phyloP scores from a whole-genome alignment of 306 rosid genomes.

The Fragaria nilgerrensis region DNA sequence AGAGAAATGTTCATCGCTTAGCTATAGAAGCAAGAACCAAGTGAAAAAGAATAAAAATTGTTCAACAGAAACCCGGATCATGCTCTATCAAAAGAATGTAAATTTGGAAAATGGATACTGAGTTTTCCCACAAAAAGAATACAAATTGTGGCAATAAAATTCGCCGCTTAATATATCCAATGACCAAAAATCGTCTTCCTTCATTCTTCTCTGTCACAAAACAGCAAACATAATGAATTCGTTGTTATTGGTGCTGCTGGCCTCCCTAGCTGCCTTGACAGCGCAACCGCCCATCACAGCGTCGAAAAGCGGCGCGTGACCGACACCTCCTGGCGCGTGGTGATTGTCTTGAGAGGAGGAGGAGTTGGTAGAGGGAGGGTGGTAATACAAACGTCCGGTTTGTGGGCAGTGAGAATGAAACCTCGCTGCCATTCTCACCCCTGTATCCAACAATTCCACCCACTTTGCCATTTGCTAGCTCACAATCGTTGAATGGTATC shows the following conservation, averaged over 20 bases:
- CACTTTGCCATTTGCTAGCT: conserved; percentile 35
- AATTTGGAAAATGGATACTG: background rate
- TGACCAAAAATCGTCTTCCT: background rate
- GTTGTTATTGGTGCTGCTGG: background rate
- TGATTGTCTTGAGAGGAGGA: conserved; percentile 17
- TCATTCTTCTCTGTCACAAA: background rate
- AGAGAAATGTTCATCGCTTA: too few species aligned
- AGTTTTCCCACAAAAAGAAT: too few species aligned
- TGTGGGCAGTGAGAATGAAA: conserved; percentile 59
- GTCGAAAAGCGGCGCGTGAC: background rate
- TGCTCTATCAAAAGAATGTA: too few species aligned
- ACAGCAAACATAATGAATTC: conserved; percentile 30
- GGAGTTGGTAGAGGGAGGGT: conserved; percentile 42
- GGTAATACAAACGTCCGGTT: conserved; percentile 50
- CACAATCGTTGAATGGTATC: background rate
- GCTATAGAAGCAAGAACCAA: background rate
- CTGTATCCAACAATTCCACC: conserved; percentile 48
- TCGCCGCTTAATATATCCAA: background rate
- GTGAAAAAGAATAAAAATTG: background rate
- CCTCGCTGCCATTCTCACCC: conserved; percentile 55
- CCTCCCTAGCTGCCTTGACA: conserved; percentile 20
- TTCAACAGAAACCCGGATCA: background rate
- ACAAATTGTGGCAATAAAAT: background rate
- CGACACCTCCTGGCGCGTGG: background rate
- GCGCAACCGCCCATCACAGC: background rate